A percentile compares a stretch with the other conserved stretches of the same genome.
Conservation (phyloP, 2,329 filamentous ascomycete genomes). For the Fusarium subglutinans region DNA sequence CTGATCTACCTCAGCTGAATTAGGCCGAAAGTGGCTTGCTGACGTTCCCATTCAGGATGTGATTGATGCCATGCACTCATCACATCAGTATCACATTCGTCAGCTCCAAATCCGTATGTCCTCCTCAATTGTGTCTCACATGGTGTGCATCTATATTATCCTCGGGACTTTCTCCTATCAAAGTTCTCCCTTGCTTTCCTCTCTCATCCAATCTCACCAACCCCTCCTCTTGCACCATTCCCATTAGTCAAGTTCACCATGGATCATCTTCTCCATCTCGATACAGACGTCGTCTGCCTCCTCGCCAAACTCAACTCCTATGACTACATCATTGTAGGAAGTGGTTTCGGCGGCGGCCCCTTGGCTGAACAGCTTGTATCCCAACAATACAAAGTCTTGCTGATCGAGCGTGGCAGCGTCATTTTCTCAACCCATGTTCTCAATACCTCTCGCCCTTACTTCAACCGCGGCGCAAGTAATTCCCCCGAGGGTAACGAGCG, state of each 20-base stretch:
- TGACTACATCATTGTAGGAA: conserved; percentile 32
- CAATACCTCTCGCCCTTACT: conserved; percentile 29
- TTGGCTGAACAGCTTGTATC: conserved; percentile 19
- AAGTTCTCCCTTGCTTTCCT: too few species aligned
- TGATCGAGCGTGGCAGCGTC: conserved; percentile 27
- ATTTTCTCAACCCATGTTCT: conserved; percentile 34
- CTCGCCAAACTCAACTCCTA: conserved; percentile 28
- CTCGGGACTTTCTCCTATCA: too few species aligned
- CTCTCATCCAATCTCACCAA: neutral
- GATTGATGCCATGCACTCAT: neutral
- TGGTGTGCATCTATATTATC: neutral
- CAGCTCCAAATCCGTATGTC: neutral
- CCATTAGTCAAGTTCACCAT: neutral
- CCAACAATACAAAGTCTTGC: conserved; percentile 20
- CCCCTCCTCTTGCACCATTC: accelerated
- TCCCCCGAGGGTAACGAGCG: conserved; percentile 32
- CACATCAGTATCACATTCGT: neutral
- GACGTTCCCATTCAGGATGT: neutral
- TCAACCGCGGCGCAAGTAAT: conserved; percentile 28
- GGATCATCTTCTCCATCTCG: conserved; percentile 29
- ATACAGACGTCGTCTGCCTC: conserved; percentile 26
- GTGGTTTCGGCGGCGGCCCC: conserved; percentile 25
- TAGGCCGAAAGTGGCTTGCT: neutral
- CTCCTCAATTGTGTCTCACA: neutral
- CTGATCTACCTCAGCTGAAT: neutral